These are phyloP conservation scores for Crithidia thermophila DNA, from an alignment of 208 protist species.

Conservation along the genomic window DNA sequence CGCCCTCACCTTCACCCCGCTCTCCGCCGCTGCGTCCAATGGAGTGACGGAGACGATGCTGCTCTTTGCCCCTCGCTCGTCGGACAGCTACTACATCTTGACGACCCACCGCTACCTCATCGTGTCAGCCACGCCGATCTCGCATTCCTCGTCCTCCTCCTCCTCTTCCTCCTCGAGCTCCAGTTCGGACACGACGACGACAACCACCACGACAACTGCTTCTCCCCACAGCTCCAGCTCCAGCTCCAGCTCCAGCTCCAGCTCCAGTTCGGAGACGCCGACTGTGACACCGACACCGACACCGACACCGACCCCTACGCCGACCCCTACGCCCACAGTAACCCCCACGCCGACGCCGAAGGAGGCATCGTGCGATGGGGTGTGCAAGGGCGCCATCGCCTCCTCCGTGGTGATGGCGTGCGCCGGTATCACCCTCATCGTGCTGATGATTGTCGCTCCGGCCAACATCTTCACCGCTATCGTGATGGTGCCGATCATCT, in stretches of 20 bases:
- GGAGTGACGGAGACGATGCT: slow-evolving; percentile 20
- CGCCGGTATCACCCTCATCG: slow-evolving; percentile 24
- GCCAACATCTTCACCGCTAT: slow-evolving; percentile 56
- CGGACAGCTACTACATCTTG: slow-evolving; percentile 33
- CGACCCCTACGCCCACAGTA: slow-evolving; percentile 34
- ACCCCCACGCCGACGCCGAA: slow-evolving; percentile 10
- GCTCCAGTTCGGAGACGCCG: not conserved
- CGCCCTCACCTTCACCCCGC: slow-evolving; percentile 15
- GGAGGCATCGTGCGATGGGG: slow-evolving; percentile 42
- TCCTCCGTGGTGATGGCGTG: slow-evolving; percentile 53
- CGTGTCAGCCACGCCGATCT: slow-evolving; percentile 19
- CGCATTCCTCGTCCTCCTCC: not conserved
- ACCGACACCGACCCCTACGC: slow-evolving; percentile 41
- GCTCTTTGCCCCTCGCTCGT: slow-evolving; percentile 12
- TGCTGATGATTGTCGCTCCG: slow-evolving; percentile 46
- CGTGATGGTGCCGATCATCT: slow-evolving; percentile 49
- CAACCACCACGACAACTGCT: not conserved
- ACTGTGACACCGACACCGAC: slow-evolving; percentile 19
- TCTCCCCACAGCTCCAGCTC: not conserved
- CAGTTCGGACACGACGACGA: not conserved
- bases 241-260: slow-evolving; percentile 15
- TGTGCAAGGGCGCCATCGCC: slow-evolving; percentile 74
- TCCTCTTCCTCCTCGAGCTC: not conserved
- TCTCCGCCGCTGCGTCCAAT: no score
- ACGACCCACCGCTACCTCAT: slow-evolving; percentile 17